Conservation (phyloP, 768 basidiomycete genomes). For the Fomitopsis serialis region DNA sequence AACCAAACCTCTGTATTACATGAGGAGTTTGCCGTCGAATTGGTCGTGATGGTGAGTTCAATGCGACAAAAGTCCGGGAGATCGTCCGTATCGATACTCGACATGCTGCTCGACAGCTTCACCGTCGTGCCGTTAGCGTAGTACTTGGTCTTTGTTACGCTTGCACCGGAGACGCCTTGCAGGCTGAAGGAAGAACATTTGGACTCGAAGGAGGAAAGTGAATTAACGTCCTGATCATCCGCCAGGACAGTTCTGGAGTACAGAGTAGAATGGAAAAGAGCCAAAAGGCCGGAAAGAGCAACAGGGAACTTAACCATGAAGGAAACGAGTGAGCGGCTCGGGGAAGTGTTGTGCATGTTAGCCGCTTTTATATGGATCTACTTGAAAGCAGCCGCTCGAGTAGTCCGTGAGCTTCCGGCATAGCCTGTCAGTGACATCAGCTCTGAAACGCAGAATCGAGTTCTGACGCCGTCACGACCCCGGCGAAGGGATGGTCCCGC, state of each 20-base stretch:
- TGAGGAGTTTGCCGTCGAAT: conserved; percentile 16
- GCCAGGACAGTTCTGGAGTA: not conserved
- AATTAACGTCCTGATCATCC: not conserved
- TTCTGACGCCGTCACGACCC: no score
- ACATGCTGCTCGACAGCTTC: conserved; percentile 16
- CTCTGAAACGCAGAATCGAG: no score
- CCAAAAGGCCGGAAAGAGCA: not conserved
- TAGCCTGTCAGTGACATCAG: no score
- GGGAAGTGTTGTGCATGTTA: not conserved
- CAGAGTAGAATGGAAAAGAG: not conserved
- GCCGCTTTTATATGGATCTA: no score
- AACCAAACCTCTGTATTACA: conserved; percentile 24
- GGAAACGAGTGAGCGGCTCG: not conserved
- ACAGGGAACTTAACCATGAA: not conserved
- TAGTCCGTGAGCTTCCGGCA: no score
- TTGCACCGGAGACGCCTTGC: not conserved
- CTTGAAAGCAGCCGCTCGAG: no score
- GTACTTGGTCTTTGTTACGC: conserved; percentile 8
- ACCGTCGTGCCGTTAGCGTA: conserved; percentile 13
- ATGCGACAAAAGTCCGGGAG: conserved; percentile 22
- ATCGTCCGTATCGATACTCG: conserved; percentile 14
- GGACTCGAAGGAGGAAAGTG: not conserved
- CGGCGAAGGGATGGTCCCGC: no score
- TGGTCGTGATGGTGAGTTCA: conserved; percentile 19
- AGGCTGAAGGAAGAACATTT: conserved; percentile 8